Evolutionary conservation across 1,284 basidiomycete species (phyloP), one percentile per base, ranked within the genome.

Genomic region (Ceratobasidium sp.): DNA sequence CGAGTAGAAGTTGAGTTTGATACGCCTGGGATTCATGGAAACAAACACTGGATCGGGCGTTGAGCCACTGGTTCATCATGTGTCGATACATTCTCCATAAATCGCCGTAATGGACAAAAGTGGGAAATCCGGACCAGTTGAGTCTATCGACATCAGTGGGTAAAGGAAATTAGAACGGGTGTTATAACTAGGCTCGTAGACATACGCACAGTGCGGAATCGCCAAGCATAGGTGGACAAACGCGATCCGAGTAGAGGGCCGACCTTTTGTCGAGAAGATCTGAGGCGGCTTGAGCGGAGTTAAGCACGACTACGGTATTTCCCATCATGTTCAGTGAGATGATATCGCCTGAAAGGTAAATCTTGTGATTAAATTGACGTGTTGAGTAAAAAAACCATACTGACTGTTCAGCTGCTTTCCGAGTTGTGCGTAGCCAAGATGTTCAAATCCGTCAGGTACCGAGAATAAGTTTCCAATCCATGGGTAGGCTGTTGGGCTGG

Each of bases 51-150:
- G 66, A 29, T 3, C 54, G 29, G 3, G 41, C 41, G 44, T 71
- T 71, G n/a, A 71, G 17, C 66, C 66, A 71, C 17, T 47, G 47
- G 27, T 59, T 57, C 54, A 71, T 71, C 66, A 71, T 71, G 4
- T 54, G 65, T 6, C 66, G 66, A 29, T 57, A 27, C 11, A 27
- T 11, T 7, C 66, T 53, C 66, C 66, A 71, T 8, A 33, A n/a
- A 47, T 71, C 66, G 22, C 47, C 47, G 54, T 71, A 59, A n/a
- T 54, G 53, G 8, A 59, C 15, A 24, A 59, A 27, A 15, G 27
- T 54, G 9, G 57, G 41, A 31, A 47, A 59, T 11, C 53, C 41
- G 5, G 53, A 8, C 66, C 66, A 71, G 44, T 71, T 31, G 31
- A 71, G 19, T 17, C 66, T 71, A n/a, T 15, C 36, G 11, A 41